A percentile compares a stretch with the other conserved stretches of the same genome.
Conservation (phyloP, 2,329 filamentous ascomycete genomes). For the Blastomyces percursus region DNA sequence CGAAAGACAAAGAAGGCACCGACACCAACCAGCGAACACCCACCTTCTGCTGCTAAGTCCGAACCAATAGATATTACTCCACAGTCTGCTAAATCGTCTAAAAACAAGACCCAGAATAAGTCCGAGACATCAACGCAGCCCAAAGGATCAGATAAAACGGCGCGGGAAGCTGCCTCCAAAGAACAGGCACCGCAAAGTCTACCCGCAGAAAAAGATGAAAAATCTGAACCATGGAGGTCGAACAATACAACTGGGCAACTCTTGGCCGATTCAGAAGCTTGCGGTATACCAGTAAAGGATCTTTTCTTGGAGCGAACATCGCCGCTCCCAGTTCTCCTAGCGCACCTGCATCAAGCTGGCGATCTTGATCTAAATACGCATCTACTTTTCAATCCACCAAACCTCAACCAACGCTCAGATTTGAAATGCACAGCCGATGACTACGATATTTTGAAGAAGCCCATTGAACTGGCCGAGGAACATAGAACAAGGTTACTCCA, state of each 20-base stretch:
- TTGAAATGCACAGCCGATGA: slow-evolving; percentile 34
- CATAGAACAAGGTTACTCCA: slow-evolving; percentile 32
- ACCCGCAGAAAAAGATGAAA: slow-evolving; percentile 12
- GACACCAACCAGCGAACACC: slow-evolving; percentile 11
- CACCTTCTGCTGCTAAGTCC: slow-evolving; percentile 4
- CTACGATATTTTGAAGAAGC: slow-evolving; percentile 30
- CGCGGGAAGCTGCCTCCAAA: slow-evolving; percentile 18
- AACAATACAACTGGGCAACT: slow-evolving; percentile 33
- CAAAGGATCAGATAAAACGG: slow-evolving; percentile 3
- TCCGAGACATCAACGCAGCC: slow-evolving; percentile 1
- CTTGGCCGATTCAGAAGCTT: slow-evolving; percentile 29
- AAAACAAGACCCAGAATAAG: slow-evolving; percentile 2
- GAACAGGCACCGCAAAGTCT: slow-evolving; percentile 12
- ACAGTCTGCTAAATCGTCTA: background rate
- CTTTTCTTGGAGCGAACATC: slow-evolving; percentile 31
- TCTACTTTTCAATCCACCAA: slow-evolving; percentile 32
- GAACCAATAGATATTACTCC: slow-evolving; percentile 7
- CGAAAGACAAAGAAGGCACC: slow-evolving; percentile 45
- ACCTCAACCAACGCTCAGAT: slow-evolving; percentile 32
- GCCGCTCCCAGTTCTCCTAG: slow-evolving; percentile 29
- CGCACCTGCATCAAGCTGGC: slow-evolving; percentile 29
- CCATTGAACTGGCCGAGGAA: slow-evolving; percentile 33
- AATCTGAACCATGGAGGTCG: slow-evolving; percentile 26
- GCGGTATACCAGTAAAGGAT: slow-evolving; percentile 28
- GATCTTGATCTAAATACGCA: slow-evolving; percentile 29